Conservation (phyloP, 768 basidiomycete species). For the Calocybe gangraenosa region DNA sequence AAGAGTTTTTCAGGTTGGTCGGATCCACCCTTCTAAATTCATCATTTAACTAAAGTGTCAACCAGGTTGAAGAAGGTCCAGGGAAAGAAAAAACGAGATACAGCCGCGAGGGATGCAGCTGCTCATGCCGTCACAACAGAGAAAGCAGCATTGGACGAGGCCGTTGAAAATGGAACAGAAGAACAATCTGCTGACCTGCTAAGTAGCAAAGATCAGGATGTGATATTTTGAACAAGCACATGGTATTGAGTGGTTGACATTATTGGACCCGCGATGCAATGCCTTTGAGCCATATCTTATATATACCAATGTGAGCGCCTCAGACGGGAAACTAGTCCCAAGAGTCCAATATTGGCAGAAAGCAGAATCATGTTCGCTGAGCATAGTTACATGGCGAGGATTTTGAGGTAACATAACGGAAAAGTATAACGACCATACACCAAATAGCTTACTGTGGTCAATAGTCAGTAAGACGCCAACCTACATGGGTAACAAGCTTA, state of each 20-base stretch:
- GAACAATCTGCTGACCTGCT: slow-evolving; percentile 55
- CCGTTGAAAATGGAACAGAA: slow-evolving; percentile 30
- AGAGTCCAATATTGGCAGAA: no score
- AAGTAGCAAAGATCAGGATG: slow-evolving; percentile 84
- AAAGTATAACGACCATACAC: slow-evolving; percentile 15
- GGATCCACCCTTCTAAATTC: not conserved
- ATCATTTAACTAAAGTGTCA: not conserved
- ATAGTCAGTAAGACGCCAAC: slow-evolving; percentile 8
- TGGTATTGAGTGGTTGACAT: no score
- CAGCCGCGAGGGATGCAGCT: slow-evolving; percentile 37
- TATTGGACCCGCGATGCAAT: no score
- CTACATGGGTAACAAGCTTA: slow-evolving; percentile 33
- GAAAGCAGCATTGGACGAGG: slow-evolving; percentile 21
- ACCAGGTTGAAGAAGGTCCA: slow-evolving; percentile 92
- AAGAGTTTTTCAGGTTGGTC: slow-evolving; percentile 84
- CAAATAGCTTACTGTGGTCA: slow-evolving; percentile 25
- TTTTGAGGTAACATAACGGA: slow-evolving; percentile 40
- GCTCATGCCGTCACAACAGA: slow-evolving; percentile 24
- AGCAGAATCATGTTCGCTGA: slow-evolving; percentile 50
- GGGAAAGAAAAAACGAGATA: slow-evolving; percentile 92
- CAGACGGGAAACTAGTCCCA: no score
- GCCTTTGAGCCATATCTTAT: no score
- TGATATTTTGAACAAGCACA: slow-evolving; percentile 69
- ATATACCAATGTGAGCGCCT: no score
- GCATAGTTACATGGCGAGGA: slow-evolving; percentile 63